Evolutionary conservation across 371 early-diverging fungal genomes (phyloP), one percentile per base, ranked within the genome.

Genomic region (Massospora cicadina): DNA sequence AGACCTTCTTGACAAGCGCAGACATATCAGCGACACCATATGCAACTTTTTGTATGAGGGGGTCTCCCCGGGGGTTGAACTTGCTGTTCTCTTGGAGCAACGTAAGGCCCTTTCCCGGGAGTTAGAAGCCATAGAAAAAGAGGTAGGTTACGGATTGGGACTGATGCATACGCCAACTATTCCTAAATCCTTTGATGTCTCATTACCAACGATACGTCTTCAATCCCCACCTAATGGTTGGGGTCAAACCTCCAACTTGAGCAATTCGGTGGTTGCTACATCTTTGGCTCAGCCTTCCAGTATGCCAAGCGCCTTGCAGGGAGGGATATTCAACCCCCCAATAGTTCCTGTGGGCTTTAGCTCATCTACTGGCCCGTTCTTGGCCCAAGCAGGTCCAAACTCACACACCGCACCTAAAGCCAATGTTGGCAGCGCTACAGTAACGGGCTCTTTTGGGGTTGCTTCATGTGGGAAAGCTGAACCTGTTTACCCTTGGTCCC

Each of bases 401-500:
- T n/a, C n/a, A n/a, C n/a, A n/a, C n/a, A n/a, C n/a, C n/a, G n/a
- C n/a, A n/a, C n/a, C n/a, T n/a, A n/a, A n/a, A n/a, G n/a, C n/a
- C n/a, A n/a, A n/a, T n/a, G 43, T 43, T 43, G 43, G 10, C 10
- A 17, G 10, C 17, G 10, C 43, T 43, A 43, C 10, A 17, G 17
- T 43, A 17, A 43, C 43, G 43, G 10, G 10, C 43, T 10, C 5
- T 43, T 17, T 17, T 5, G 10, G 10, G 5, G 43, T 43, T 43
- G 43, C 43, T 43, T 43, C 43, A 43, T 17, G 10, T 43, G 43
- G 43, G 43, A 5, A 5, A 17, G 43, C 5, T 43, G 43, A 43
- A 10, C 5, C 43, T 17, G 43, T 33, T 26, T 75, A 73, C 68
- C 86, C 87, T 7, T 96, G 95, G 95, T 80, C 88, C 0, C 68